These are phyloP conservation scores for Xylaria nigripes DNA, from an alignment of 495 filamentous ascomycete genomes.

Conservation along the genomic window DNA sequence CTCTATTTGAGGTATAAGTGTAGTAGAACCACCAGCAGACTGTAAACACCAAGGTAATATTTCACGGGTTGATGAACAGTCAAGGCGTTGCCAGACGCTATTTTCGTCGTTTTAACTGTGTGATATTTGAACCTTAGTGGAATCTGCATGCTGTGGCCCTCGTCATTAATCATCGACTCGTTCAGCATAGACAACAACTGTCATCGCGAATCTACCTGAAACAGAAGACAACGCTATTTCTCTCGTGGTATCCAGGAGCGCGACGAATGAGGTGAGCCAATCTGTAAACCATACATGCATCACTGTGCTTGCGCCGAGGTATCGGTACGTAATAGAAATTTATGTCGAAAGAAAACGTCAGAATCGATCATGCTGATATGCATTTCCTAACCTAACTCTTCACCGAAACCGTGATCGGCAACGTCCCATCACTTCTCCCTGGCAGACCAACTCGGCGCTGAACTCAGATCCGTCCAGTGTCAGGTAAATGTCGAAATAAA, in stretches of 20 bases:
- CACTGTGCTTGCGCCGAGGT: slow-evolving; percentile 9
- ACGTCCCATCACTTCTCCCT: slow-evolving; percentile 97
- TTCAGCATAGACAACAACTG: background rate
- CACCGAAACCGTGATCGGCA: slow-evolving; percentile 79
- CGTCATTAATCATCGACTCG: slow-evolving; percentile 7
- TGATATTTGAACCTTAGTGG: slow-evolving; percentile 1
- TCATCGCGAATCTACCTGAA: slow-evolving; percentile 2
- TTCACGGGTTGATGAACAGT: background rate
- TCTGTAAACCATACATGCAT: slow-evolving; percentile 8
- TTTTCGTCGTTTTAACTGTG: background rate
- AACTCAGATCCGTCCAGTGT: slow-evolving; percentile 96
- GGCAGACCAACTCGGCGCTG: slow-evolving; percentile 95
- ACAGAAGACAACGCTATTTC: slow-evolving; percentile 6
- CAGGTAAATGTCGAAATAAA: slow-evolving; percentile 73
- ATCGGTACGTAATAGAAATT: slow-evolving; percentile 9
- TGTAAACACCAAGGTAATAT: background rate
- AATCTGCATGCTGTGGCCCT: background rate
- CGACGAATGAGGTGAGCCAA: slow-evolving; percentile 2
- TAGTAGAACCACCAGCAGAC: background rate
- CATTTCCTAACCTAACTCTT: slow-evolving; percentile 13
- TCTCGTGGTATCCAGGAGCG: slow-evolving; percentile 5
- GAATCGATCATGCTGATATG: slow-evolving; percentile 9
- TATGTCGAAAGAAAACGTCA: slow-evolving; percentile 7
- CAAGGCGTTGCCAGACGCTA: background rate
- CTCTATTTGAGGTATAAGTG: background rate